Evolutionary conservation across 768 basidiomycete species (phyloP).

Genomic region (Lactifluus pinguis): DNA sequence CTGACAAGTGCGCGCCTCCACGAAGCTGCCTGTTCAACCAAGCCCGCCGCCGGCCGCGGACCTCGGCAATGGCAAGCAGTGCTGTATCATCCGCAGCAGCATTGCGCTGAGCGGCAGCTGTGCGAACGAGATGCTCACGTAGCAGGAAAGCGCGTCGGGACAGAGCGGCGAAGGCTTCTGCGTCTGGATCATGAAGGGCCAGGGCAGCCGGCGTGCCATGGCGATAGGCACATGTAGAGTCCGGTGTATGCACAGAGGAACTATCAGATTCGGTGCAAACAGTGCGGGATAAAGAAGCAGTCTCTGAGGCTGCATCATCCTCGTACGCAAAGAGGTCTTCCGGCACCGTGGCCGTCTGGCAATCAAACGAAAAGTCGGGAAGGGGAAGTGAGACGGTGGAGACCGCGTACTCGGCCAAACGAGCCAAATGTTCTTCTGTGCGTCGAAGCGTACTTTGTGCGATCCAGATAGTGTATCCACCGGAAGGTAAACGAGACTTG

Average conservation of each 20-base stretch:
- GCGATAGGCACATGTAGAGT: conserved; percentile 23
- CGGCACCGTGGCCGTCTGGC: conserved; percentile 2
- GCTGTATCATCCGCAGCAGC: conserved; percentile 30
- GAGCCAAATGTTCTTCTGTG: conserved; percentile 29
- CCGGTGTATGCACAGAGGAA: conserved; percentile 41
- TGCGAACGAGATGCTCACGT: conserved; percentile 31
- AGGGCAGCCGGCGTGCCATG: conserved; percentile 14
- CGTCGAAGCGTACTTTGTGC: conserved; percentile 44
- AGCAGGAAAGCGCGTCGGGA: conserved; percentile 23
- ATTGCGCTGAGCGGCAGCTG: conserved; percentile 32
- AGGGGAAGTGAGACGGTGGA: conserved; percentile 9
- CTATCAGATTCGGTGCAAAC: conserved; percentile 36
- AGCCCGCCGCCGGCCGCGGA: conserved; percentile 51
- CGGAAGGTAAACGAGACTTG: conserved; percentile 23
- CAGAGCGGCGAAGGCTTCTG: conserved; percentile 26
- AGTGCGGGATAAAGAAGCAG: conserved; percentile 13
- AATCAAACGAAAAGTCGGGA: conserved; percentile 10
- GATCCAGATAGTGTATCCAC: conserved; percentile 48
- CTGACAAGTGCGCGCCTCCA: conserved; percentile 27
- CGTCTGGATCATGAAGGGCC: conserved; percentile 14
- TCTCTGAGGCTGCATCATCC: conserved; percentile 22
- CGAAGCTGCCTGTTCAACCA: conserved; percentile 51
- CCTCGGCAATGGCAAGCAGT: conserved; percentile 37
- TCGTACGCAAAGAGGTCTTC: conserved; percentile 30
- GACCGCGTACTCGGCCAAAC: conserved; percentile 17